These are phyloP conservation scores for Carex kokanica DNA, from an alignment of 176 grass and related monocot species.

Conservation along the genomic window DNA sequence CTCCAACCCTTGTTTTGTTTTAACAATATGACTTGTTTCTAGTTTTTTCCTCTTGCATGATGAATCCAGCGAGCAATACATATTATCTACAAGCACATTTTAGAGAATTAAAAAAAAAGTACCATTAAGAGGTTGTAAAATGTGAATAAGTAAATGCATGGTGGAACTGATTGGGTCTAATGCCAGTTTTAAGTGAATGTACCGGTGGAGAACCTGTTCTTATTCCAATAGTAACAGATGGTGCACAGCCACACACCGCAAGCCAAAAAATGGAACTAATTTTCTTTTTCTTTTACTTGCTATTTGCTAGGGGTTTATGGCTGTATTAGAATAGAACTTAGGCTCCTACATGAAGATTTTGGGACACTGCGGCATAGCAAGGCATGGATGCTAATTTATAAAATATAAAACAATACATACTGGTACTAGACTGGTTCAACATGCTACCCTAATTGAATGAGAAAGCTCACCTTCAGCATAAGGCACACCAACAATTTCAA, in stretches of 20 bases:
- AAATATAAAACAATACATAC: background rate
- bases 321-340: background rate
- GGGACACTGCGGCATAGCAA: background rate
- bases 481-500: background rate
- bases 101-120: background rate
- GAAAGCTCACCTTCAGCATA: background rate
- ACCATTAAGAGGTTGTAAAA: background rate
- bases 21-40: background rate
- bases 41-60: background rate
- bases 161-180: background rate
- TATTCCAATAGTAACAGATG: background rate
- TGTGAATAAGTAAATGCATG: background rate
- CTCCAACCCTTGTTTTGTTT: background rate
- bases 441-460: background rate
- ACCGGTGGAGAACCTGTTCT: background rate
- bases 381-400: background rate
- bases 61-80: background rate
- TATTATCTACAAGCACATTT: slow-evolving; percentile 5
- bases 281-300: background rate
- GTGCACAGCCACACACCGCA: background rate
- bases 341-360: too few relatives aligned
- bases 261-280: background rate
- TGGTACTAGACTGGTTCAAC: background rate
- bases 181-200: background rate
- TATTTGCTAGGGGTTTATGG: background rate